Evolutionary conservation across 768 basidiomycete species (phyloP).

Genomic region (Pleurotus ostreatus): DNA sequence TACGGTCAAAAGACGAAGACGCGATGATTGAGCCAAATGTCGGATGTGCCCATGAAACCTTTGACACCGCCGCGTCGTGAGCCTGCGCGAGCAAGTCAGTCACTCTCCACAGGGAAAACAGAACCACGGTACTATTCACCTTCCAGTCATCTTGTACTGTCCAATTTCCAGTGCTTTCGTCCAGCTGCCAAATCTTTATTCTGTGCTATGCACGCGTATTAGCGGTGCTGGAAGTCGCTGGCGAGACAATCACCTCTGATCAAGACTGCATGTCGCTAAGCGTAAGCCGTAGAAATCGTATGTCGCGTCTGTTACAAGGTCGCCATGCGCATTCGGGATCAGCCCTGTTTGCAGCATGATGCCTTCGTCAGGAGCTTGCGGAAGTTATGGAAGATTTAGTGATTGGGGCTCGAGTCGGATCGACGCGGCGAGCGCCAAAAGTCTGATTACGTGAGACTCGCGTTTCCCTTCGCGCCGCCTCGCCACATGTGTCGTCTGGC

Average conservation of each 20-base stretch:
- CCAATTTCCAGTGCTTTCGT: conserved; percentile 74
- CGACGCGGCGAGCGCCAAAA: too few species aligned
- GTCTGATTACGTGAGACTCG: too few species aligned
- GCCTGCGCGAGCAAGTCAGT: conserved; percentile 47
- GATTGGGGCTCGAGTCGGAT: too few species aligned
- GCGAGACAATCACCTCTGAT: conserved; percentile 57
- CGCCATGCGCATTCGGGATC: conserved; percentile 73
- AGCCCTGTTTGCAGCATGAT: conserved; percentile 77
- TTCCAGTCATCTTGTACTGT: conserved; percentile 88
- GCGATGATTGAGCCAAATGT: conserved; percentile 88
- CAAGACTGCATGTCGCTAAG: conserved; percentile 77
- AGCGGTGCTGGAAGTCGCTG: conserved; percentile 13
- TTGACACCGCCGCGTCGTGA: conserved; percentile 89
- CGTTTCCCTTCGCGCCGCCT: too few species aligned
- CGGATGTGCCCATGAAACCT: conserved; percentile 87
- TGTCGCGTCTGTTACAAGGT: conserved; percentile 79
- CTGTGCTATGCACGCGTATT: conserved; percentile 29
- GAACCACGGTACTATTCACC: conserved; percentile 29
- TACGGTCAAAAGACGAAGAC: conserved; percentile 85
- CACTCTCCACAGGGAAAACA: not conserved
- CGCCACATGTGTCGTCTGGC: too few species aligned
- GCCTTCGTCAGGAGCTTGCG: too few species aligned
- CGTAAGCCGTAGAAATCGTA: conserved; percentile 90
- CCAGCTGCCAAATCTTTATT: conserved; percentile 83
- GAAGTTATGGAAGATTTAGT: too few species aligned